Evolutionary conservation across 192 early-diverging fungal genomes (phyloP).

Genomic region (Linnemannia elongata): DNA sequence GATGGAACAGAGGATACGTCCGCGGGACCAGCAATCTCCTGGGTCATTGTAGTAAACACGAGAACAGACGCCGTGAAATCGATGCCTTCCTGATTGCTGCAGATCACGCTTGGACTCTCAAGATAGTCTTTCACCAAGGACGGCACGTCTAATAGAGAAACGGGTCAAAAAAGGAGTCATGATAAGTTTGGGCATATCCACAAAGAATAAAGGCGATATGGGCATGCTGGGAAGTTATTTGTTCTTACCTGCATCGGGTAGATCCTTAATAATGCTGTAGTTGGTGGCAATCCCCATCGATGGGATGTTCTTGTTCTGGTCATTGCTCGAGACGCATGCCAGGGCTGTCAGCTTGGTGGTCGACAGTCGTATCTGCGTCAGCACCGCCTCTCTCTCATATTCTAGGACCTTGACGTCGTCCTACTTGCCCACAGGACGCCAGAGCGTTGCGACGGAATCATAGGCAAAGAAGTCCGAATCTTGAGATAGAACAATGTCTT

Average conservation of each 20-base stretch:
- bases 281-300: neutral
- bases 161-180: neutral
- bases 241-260: conserved; percentile 12
- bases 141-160: conserved; percentile 8
- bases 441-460: neutral
- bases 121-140: neutral
- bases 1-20: neutral
- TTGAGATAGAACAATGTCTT: conserved; percentile 13
- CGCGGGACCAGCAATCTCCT: conserved; percentile 18
- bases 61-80: neutral
- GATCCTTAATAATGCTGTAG: conserved; percentile 11
- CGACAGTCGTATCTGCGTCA: conserved; percentile 5
- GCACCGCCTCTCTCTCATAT: neutral
- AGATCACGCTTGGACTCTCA: neutral
- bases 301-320: neutral
- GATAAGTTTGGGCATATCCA: neutral
- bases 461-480: conserved; percentile 8
- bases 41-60: conserved; percentile 7
- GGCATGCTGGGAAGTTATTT: neutral
- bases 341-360: conserved; percentile 8
- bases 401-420: conserved; percentile 11
- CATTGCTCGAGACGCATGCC: conserved; percentile 3
- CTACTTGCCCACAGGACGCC: conserved; percentile 10
- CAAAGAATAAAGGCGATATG: neutral
- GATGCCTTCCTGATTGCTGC: neutral